These are phyloP conservation scores for Camelina neglecta DNA, from an alignment of 345 rosid genomes.

Conservation along the genomic window DNA sequence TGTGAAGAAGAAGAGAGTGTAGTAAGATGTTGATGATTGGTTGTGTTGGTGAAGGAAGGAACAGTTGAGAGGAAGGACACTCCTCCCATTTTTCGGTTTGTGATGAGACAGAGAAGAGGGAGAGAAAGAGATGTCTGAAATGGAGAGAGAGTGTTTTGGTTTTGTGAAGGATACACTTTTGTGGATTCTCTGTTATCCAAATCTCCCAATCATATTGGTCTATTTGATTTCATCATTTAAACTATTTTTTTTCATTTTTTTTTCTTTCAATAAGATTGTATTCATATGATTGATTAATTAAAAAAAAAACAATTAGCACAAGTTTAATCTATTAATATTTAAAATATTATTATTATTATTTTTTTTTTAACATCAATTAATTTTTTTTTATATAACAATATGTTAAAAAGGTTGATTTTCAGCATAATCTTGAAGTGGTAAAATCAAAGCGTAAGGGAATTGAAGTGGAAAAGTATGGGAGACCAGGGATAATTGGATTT, in stretches of 20 bases:
- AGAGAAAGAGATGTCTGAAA: conserved; percentile 13
- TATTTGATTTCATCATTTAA: conserved; percentile 16
- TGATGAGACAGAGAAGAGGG: conserved; percentile 18
- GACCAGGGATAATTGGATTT: not conserved
- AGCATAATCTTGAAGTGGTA: not conserved
- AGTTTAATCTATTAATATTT: no score
- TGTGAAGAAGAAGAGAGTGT: conserved; percentile 37
- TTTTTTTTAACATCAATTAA: no score
- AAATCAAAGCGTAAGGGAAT: not conserved
- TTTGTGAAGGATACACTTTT: conserved; percentile 36
- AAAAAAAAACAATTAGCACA: no score
- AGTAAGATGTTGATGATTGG: conserved; percentile 31
- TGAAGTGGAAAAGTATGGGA: not conserved
- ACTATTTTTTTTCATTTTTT: not conserved
- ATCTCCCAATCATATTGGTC: conserved; percentile 41
- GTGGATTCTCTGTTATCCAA: conserved; percentile 45
- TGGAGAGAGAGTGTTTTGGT: conserved; percentile 25
- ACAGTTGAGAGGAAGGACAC: conserved; percentile 65
- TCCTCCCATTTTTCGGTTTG: conserved; percentile 41
- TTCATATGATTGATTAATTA: not conserved
- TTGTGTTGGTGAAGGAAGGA: conserved; percentile 50
- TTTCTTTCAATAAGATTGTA: not conserved
- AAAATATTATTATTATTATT: no score
- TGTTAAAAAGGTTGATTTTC: not conserved
- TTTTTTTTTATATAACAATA: no score